Percentiles rank a stretch among this genome's conserved stretches.
Evolutionary conservation across 2,329 filamentous ascomycete species (phyloP).

Genomic region (Chrysoporthe austroafricana): DNA sequence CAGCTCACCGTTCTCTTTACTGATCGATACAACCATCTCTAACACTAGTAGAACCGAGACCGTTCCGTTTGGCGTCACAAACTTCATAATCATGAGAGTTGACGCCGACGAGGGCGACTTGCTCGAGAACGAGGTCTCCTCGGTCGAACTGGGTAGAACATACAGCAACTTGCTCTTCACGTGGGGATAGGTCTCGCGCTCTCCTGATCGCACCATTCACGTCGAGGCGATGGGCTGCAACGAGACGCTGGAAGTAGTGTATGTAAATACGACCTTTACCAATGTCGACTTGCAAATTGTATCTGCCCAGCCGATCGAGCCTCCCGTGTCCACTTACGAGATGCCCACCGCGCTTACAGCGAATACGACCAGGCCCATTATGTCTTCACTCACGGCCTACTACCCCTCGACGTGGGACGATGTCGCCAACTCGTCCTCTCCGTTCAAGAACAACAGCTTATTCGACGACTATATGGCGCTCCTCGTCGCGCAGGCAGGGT

Average conservation of each 20-base stretch:
- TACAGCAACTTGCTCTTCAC: neutral
- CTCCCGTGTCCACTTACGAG: neutral
- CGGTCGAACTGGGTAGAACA: neutral
- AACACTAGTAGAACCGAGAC: neutral
- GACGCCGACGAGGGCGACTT: neutral
- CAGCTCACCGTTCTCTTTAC: neutral
- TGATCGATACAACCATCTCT: neutral
- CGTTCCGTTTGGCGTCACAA: neutral
- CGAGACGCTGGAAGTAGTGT: neutral
- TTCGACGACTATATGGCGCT: neutral
- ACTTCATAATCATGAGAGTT: neutral
- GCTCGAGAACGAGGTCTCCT: neutral
- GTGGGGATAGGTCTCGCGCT: neutral
- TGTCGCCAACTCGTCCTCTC: neutral
- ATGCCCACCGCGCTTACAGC: neutral
- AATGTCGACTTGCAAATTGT: neutral
- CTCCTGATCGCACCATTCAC: neutral
- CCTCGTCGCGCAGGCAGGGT: neutral
- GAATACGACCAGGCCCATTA: neutral
- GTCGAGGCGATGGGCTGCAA: neutral
- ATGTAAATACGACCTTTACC: neutral
- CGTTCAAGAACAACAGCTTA: neutral
- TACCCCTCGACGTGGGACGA: neutral
- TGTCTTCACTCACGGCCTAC: neutral
- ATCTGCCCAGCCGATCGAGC: neutral